Evolutionary conservation across 2,329 filamentous ascomycete species (phyloP), one percentile per base, ranked within the genome.

Genomic region (Monilinia vaccinii-corymbosi): DNA sequence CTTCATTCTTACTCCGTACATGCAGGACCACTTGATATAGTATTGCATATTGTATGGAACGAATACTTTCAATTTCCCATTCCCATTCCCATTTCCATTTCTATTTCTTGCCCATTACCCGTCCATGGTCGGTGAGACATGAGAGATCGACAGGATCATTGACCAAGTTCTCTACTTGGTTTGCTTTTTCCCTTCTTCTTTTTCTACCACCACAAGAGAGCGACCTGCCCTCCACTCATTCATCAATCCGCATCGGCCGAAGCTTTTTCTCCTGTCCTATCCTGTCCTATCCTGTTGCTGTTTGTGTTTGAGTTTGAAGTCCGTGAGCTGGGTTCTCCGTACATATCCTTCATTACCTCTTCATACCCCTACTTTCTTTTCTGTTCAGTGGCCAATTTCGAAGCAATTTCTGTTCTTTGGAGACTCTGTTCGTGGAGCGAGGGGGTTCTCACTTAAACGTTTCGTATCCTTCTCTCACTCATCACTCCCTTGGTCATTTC

Each of bases 401-500:
- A 55, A 55, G 51, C 49, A 40, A 32, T 42, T 44, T 31, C 25
- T 53, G 25, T 23, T n/a, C 8, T 32, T 49, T 58, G 32, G 56
- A 58, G 56, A 58, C 56, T 52, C 56, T 18, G 38, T 42, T 58
- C 56, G 46, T 42, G 31, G 56, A 52, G 56, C 56, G 36, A 58
- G 31, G 28, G 46, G 40, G 55, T 59, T 59, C 31, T 60, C 55
- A 53, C 56, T 62, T 42, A 48, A 58, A 46, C 61, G 66, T 68
- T 70, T 70, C 69, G 64, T 58, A 47, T 63, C 60, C 50, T 61
- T 64, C 56, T 49, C 42, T 50, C 63, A 64, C 59, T 56, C 51
- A 31, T 66, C 63, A 53, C 58, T 67, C 65, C 67, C 61, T 69
- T 67, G 65, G 67, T 61, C 61, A 44, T 58, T 14, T 45, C 51